These are phyloP conservation scores for Primulina eburnea DNA, from an alignment of 257 asterid genomes.

Conservation along the genomic window DNA sequence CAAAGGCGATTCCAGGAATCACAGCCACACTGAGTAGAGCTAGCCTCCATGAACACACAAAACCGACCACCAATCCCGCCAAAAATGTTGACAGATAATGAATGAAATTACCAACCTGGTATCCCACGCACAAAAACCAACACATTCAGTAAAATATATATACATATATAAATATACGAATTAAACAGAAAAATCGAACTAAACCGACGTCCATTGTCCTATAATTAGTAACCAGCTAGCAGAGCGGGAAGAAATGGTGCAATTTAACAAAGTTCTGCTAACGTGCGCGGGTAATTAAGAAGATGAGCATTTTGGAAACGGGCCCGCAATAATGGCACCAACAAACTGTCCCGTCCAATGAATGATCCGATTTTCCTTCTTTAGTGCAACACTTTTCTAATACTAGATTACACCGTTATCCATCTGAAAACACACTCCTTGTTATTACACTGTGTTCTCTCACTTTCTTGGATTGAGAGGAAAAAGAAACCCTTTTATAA, in stretches of 20 bases:
- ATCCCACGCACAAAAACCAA: conserved; percentile 12
- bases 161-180: not conserved
- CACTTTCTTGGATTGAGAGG: not conserved
- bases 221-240: not conserved
- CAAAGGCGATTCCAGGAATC: conserved; percentile 96
- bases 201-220: not conserved
- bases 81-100: conserved; percentile 93
- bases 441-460: conserved; percentile 11
- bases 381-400: conserved; percentile 22
- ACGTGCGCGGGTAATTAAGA: conserved; percentile 27
- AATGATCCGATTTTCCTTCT: conserved; percentile 26
- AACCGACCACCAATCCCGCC: conserved; percentile 99
- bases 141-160: not conserved
- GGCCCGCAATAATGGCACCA: conserved; percentile 38
- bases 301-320: conserved; percentile 14
- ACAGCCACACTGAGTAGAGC: conserved; percentile 97
- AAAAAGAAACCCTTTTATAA: not conserved
- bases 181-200: not conserved
- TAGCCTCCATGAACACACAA: conserved; percentile 93
- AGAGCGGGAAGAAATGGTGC: conserved; percentile 13
- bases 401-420: conserved; percentile 41
- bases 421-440: conserved; percentile 28
- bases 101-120: conserved; percentile 92
- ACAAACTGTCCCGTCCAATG: conserved; percentile 26
- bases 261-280: conserved; percentile 24